These are phyloP conservation scores for Pythium grandisporangium DNA, from an alignment of 352 stramenopile species.

Conservation along the genomic window DNA sequence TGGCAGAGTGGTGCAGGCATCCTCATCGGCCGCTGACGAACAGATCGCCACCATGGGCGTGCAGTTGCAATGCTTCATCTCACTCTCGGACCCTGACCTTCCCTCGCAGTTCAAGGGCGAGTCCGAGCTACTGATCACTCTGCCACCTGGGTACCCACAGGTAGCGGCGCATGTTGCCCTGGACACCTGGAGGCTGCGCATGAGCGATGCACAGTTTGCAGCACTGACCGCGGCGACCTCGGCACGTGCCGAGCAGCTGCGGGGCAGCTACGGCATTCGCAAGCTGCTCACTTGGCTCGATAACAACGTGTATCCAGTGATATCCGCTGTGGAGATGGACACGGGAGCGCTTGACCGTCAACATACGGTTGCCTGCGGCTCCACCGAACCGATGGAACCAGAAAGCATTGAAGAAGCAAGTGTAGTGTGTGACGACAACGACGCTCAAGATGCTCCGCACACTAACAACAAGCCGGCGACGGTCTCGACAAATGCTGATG, in stretches of 20 bases:
- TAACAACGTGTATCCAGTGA: slow-evolving; percentile 55
- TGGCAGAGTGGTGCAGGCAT: slow-evolving; percentile 20
- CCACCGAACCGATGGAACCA: no score
- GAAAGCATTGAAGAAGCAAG: no score
- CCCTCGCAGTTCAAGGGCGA: slow-evolving; percentile 38
- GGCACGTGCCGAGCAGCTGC: slow-evolving; percentile 22
- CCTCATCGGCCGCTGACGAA: slow-evolving; percentile 5
- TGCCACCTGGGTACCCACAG: slow-evolving; percentile 44
- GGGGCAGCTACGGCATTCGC: slow-evolving; percentile 41
- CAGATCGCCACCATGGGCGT: no score
- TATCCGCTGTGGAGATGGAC: slow-evolving; percentile 6
- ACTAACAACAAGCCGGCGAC: background rate
- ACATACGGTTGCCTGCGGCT: no score
- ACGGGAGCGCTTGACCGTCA: no score
- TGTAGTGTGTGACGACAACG: no score
- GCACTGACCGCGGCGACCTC: slow-evolving; percentile 26
- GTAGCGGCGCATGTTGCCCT: slow-evolving; percentile 42
- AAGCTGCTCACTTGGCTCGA: slow-evolving; percentile 80
- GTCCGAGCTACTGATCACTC: slow-evolving; percentile 36
- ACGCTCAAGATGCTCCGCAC: no score
- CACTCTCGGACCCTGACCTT: slow-evolving; percentile 55
- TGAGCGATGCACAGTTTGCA: slow-evolving; percentile 23
- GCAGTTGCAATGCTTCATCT: slow-evolving; percentile 35
- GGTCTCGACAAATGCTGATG: background rate
- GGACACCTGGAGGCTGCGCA: slow-evolving; percentile 29